Percentiles rank a stretch among this genome's conserved stretches.
phyloP scores from a whole-genome alignment of 371 early-diverging fungal genomes.

The Rhizoclosmatium hyalinum region DNA sequence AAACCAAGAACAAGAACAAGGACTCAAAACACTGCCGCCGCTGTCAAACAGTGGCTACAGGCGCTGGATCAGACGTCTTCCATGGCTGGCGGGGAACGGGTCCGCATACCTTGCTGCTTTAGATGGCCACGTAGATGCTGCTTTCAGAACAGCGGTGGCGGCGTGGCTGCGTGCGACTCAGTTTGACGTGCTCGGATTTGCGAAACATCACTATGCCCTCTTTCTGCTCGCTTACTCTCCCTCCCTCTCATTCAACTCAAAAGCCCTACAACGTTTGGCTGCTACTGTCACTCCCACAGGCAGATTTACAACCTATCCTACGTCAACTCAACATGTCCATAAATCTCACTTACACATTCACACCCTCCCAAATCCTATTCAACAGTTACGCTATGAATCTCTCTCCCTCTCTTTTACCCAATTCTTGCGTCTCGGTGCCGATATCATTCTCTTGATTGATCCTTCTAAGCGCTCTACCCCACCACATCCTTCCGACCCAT shows the following conservation, averaged over 20 bases:
- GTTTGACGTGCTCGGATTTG: conserved; percentile 45
- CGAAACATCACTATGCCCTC: conserved; percentile 39
- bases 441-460: not conserved
- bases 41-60: conserved; percentile 34
- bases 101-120: conserved; percentile 25
- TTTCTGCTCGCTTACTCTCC: conserved; percentile 23
- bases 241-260: not conserved
- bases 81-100: conserved; percentile 37
- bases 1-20: conserved; percentile 1
- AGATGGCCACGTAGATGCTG: conserved; percentile 36
- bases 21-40: conserved; percentile 29
- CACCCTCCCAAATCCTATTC: not conserved
- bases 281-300: not conserved
- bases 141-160: conserved; percentile 29
- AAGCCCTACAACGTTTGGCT: not conserved
- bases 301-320: conserved; percentile 23
- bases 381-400: conserved; percentile 10
- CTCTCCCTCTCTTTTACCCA: not conserved
- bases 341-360: not conserved
- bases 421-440: conserved; percentile 10
- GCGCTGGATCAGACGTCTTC: conserved; percentile 37
- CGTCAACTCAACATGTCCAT: not conserved
- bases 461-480: not conserved
- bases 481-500: too few species aligned
- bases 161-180: conserved; percentile 41